phyloP scores from a whole-genome alignment of 2,329 filamentous ascomycete species.

The Colletotrichum sp. region DNA sequence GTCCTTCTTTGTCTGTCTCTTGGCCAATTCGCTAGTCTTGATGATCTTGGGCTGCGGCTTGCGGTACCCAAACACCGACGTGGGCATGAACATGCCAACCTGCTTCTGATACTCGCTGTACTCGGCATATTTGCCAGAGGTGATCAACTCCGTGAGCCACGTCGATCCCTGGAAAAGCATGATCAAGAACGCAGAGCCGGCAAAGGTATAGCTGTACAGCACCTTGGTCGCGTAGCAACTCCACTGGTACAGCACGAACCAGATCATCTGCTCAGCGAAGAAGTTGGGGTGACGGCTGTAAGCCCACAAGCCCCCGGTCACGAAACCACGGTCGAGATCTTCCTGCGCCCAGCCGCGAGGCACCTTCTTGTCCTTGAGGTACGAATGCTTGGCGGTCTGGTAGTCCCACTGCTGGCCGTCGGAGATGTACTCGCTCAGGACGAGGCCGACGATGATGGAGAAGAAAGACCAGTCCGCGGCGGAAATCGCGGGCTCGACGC shows the following conservation, averaged over 20 bases:
- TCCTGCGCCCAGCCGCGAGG: constrained; percentile 68
- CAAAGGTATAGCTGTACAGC: constrained; percentile 78
- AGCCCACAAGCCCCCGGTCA: constrained; percentile 82
- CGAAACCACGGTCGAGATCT: constrained; percentile 90
- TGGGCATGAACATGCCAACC: constrained; percentile 85
- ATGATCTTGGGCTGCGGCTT: constrained; percentile 51
- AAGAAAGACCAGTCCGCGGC: constrained; percentile 54
- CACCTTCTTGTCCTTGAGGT: constrained; percentile 75
- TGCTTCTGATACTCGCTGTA: constrained; percentile 84
- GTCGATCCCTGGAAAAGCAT: constrained; percentile 90
- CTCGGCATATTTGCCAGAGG: constrained; percentile 82
- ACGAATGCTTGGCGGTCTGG: constrained; percentile 80
- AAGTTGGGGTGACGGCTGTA: constrained; percentile 96
- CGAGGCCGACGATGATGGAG: constrained; percentile 50
- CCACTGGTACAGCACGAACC: constrained; percentile 91
- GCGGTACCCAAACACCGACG: constrained; percentile 46
- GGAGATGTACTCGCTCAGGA: constrained; percentile 76
- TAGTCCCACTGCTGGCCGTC: constrained; percentile 95
- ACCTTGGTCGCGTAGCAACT: constrained; percentile 74
- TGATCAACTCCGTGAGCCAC: constrained; percentile 84
- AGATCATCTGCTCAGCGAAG: constrained; percentile 87
- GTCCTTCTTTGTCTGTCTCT: constrained; percentile 46
- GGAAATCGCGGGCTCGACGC: constrained; percentile 58
- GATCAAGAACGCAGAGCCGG: constrained; percentile 73
- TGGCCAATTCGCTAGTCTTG: constrained; percentile 55